Evolutionary conservation across 192 early-diverging fungal genomes (phyloP).

Genomic region (Linnemannia exigua): DNA sequence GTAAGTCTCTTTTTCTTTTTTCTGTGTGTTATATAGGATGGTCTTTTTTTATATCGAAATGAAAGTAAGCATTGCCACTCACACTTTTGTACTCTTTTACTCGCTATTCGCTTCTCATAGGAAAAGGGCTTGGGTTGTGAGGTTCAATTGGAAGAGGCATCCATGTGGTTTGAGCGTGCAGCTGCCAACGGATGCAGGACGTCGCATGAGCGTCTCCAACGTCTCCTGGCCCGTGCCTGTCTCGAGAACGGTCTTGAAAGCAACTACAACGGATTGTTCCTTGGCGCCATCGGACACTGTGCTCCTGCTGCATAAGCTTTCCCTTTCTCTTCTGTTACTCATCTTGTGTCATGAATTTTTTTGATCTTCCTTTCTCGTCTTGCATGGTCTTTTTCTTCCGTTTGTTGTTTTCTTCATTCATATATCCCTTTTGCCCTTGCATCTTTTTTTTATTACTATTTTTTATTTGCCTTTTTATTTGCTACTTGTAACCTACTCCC

Average conservation of each 20-base stretch:
- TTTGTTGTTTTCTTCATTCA: background rate
- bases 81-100: background rate
- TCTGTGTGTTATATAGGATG: background rate
- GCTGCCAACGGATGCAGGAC: conserved; percentile 64
- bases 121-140: conserved; percentile 61
- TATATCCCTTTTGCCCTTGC: conserved; percentile 6
- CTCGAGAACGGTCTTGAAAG: conserved; percentile 58
- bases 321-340: background rate
- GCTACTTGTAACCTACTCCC: background rate
- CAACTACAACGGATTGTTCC: conserved; percentile 44
- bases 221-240: conserved; percentile 63
- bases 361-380: background rate
- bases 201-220: conserved; percentile 64
- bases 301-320: conserved; percentile 64
- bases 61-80: background rate
- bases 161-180: conserved; percentile 59
- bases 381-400: background rate
- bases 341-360: background rate
- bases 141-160: conserved; percentile 55
- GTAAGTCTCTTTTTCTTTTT: conserved; percentile 28
- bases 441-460: background rate
- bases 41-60: background rate
- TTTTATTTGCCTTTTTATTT: background rate
- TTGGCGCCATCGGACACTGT: conserved; percentile 57
- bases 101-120: conserved; percentile 9